phyloP scores from a whole-genome alignment of 78 protist genomes.

The Planoprotostelium fungivorum region DNA sequence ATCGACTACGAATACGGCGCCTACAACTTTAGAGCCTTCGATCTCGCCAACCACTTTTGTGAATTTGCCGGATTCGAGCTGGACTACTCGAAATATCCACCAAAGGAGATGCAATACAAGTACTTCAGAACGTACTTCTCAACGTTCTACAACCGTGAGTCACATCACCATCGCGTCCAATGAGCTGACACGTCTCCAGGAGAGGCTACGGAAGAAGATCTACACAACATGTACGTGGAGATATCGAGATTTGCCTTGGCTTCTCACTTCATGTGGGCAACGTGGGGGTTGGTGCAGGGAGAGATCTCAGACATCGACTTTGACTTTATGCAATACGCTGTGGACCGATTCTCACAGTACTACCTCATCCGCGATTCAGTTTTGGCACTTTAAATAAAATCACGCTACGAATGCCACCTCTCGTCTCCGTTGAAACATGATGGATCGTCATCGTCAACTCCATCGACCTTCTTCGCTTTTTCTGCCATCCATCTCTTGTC shows the following conservation, averaged over 20 bases:
- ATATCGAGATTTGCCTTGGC: constrained; percentile 41
- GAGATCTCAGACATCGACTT: constrained; percentile 62
- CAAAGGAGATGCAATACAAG: constrained; percentile 24
- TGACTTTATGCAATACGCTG: constrained; percentile 59
- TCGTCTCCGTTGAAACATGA: no score
- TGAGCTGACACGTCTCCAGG: neutral
- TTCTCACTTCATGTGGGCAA: constrained; percentile 62
- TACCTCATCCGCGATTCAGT: neutral
- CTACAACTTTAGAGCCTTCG: constrained; percentile 54
- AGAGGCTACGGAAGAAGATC: constrained; percentile 36
- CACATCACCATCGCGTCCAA: neutral
- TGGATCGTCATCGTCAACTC: no score
- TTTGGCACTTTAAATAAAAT: neutral
- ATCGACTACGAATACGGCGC: constrained; percentile 68
- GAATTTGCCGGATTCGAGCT: constrained; percentile 66
- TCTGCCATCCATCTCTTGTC: no score
- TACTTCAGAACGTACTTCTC: constrained; percentile 32
- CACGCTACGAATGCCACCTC: no score
- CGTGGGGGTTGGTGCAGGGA: constrained; percentile 66
- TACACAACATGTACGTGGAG: constrained; percentile 31
- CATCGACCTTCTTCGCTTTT: no score
- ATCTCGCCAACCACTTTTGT: constrained; percentile 63
- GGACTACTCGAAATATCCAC: constrained; percentile 36
- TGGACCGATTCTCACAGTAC: constrained; percentile 30
- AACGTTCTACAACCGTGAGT: constrained; percentile 2